These are phyloP conservation scores for Cryphonectria radicalis DNA, from an alignment of 2,329 filamentous ascomycete genomes.

Conservation along the genomic window DNA sequence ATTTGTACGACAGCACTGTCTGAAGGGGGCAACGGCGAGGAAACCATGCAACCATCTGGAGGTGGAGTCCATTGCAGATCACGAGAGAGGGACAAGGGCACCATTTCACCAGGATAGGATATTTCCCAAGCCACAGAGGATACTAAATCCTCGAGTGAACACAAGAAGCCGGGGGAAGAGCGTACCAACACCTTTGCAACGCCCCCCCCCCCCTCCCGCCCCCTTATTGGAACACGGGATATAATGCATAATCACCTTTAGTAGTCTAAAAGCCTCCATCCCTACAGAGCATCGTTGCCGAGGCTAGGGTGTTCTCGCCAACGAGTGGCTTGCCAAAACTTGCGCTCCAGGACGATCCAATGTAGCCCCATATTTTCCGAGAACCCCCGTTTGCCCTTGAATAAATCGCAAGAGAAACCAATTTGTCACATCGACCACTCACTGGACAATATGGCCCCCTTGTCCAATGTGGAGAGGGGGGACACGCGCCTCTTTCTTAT, in stretches of 20 bases:
- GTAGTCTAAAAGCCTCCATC: neutral
- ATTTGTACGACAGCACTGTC: too few species aligned
- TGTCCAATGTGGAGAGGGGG: neutral
- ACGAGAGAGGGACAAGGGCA: neutral
- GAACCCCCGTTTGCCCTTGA: neutral
- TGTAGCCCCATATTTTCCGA: neutral
- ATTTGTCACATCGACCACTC: neutral
- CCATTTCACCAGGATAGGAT: neutral
- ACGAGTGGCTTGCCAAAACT: neutral
- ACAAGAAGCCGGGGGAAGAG: too few species aligned
- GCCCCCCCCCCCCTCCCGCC: too few species aligned
- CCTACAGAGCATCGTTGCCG: neutral
- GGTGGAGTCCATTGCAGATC: neutral
- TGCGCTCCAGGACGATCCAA: neutral
- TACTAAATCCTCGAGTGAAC: neutral
- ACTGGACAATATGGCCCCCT: neutral
- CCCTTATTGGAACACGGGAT: neutral
- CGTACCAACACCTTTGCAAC: too few species aligned
- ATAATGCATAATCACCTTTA: neutral
- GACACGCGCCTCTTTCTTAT: neutral
- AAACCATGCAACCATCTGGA: neutral
- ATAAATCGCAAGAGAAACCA: neutral
- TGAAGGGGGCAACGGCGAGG: neutral
- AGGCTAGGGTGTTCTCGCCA: neutral
- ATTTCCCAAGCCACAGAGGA: neutral